phyloP scores from a whole-genome alignment of 192 early-diverging fungal genomes.

The Ambispora gerdemannii region DNA sequence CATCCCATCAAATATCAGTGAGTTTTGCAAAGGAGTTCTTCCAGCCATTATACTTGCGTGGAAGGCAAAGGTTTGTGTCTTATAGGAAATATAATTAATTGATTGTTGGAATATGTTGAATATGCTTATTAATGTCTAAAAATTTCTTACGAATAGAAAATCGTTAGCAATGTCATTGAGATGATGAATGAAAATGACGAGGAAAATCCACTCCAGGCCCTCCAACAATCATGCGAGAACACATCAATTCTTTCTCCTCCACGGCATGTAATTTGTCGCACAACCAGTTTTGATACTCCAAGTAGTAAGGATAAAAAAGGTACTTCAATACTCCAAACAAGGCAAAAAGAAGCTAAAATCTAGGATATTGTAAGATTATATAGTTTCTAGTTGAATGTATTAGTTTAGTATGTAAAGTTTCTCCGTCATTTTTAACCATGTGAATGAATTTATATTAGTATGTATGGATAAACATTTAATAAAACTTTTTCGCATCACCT shows the following conservation, averaged over 20 bases:
- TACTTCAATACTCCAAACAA: too few relatives aligned
- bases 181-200: conserved; percentile 20
- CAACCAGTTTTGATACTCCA: conserved; percentile 18
- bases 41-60: conserved; percentile 18
- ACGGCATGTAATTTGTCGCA: not conserved
- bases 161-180: conserved; percentile 17
- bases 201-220: not conserved
- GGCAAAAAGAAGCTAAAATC: too few relatives aligned
- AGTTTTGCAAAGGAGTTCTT: conserved; percentile 13
- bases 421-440: too few relatives aligned
- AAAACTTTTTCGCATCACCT: too few relatives aligned
- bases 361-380: too few relatives aligned
- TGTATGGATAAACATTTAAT: too few relatives aligned
- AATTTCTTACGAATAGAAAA: conserved; percentile 17
- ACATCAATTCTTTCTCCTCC: not conserved
- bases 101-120: not conserved
- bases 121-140: not conserved
- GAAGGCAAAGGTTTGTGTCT: conserved; percentile 28
- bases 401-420: too few relatives aligned
- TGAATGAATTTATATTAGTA: too few relatives aligned
- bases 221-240: conserved; percentile 23
- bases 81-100: not conserved
- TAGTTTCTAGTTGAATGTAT: too few relatives aligned
- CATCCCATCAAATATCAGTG: conserved; percentile 8
- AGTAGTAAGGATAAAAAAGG: not conserved